Conservation (phyloP, 2,329 filamentous ascomycete genomes). For the Phialocephala sp. region DNA sequence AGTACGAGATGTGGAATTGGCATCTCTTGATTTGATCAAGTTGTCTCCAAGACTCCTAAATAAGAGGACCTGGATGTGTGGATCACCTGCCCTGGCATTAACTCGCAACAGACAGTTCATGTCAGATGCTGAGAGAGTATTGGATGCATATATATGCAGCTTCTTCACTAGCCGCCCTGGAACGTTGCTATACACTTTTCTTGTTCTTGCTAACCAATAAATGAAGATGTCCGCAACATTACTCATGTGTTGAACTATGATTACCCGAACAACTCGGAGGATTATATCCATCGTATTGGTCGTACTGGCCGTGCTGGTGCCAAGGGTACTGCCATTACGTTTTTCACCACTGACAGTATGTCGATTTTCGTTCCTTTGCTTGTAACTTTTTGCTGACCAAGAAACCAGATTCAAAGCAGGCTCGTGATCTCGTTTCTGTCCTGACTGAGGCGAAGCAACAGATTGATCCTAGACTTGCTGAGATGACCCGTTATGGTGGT, state of each 20-base stretch:
- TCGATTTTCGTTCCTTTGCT: slow-evolving; percentile 42
- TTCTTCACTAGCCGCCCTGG: slow-evolving; percentile 54
- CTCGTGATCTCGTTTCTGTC: slow-evolving; percentile 92
- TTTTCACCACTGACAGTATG: slow-evolving; percentile 99
- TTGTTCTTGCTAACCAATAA: slow-evolving; percentile 80
- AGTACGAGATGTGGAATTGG: slow-evolving; percentile 79
- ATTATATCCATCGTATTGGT: slow-evolving; percentile 97
- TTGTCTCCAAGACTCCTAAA: slow-evolving; percentile 71
- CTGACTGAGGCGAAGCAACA: slow-evolving; percentile 97
- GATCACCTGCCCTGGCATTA: slow-evolving; percentile 57
- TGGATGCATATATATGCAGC: slow-evolving; percentile 45
- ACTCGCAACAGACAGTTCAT: slow-evolving; percentile 47
- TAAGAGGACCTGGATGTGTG: slow-evolving; percentile 64
- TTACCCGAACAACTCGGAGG: slow-evolving; percentile 98
- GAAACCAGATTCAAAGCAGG: slow-evolving; percentile 80
- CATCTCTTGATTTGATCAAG: slow-evolving; percentile 82
- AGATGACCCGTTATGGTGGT: slow-evolving; percentile 91
- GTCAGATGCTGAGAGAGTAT: slow-evolving; percentile 48
- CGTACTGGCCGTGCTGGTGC: slow-evolving; percentile 95
- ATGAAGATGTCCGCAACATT: slow-evolving; percentile 99
- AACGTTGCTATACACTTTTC: slow-evolving; percentile 64
- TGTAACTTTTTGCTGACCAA: slow-evolving; percentile 33
- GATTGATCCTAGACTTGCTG: slow-evolving; percentile 91
- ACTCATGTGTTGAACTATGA: slow-evolving; percentile 99
- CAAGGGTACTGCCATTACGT: slow-evolving; percentile 94